Evolutionary conservation across 2,329 filamentous ascomycete genomes (phyloP), one percentile per base, ranked within the genome.

Genomic region (Pleurostoma richardsiae): DNA sequence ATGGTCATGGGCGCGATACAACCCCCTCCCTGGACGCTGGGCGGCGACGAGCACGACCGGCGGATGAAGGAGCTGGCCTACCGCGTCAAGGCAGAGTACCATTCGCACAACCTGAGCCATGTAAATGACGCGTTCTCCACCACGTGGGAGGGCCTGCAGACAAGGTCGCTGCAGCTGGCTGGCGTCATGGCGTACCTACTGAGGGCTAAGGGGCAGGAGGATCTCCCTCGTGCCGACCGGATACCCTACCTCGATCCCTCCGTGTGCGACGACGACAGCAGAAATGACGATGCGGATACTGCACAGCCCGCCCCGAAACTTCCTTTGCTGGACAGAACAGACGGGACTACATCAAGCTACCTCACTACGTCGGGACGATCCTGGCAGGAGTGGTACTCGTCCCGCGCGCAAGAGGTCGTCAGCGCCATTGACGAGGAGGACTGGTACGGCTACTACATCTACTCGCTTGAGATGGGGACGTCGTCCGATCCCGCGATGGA

Each of bases 391-490:
- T 52, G 50, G 50, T 52, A 52, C 41, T 39, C 45, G 8, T 40
- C 42, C 3, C 40, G 50, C 10, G 43, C 44, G 5, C 50, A 48
- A 10, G 50, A 52, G 38, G 29, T 52, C 8, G 43, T 52, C 42
- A 43, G 28, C 27, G 42, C 40, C n/a, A 50, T 52, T 31, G 50
- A 52, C 11, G 45, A 50, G 19, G 50, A 41, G 10, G 50, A 50
- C 26, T 52, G 50, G 50, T 52, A 52, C 33, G 50, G 50, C 27
- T 52, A 52, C 45, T 52, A 52, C 33, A 45, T 52, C 4, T 52
- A 52, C 39, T 44, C 48, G 19, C 45, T 52, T 3, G 42, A 42
- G 5, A 30, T 38, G 30, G 50, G 45, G 10, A 36, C 33, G 33
- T 44, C 48, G 29, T 44, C 39, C 8, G 50, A 52, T 39, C 50